These are phyloP conservation scores for Aspergillus fructus DNA, from an alignment of 2,329 filamentous ascomycete genomes.

Conservation along the genomic window DNA sequence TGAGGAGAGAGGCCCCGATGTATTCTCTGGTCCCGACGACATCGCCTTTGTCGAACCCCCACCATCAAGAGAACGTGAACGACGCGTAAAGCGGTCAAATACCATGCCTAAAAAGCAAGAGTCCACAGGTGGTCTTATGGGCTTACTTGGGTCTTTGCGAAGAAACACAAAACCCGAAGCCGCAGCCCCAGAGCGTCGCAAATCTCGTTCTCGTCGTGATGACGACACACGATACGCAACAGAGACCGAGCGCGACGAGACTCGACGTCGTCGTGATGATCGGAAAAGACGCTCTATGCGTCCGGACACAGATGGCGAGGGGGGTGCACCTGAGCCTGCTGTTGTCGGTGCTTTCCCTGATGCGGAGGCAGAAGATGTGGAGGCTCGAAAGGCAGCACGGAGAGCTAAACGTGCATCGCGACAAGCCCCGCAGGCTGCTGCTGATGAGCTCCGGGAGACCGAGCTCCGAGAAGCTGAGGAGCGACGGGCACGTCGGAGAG, in stretches of 20 bases:
- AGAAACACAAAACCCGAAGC: constrained; percentile 34
- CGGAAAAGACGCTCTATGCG: constrained; percentile 40
- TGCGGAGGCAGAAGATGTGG: constrained; percentile 53
- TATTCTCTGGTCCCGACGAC: constrained; percentile 51
- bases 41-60: constrained; percentile 52
- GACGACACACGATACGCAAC: constrained; percentile 33
- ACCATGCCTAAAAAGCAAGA: constrained; percentile 63
- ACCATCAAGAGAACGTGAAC: constrained; percentile 28
- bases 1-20: constrained; percentile 45
- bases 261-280: constrained; percentile 36
- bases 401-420: constrained; percentile 51
- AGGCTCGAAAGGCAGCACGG: constrained; percentile 64
- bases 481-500: constrained; percentile 49
- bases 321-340: constrained; percentile 44
- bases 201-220: constrained; percentile 38
- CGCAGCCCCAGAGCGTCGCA: constrained; percentile 37
- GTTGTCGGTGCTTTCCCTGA: constrained; percentile 32
- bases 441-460: constrained; percentile 33
- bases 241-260: constrained; percentile 38
- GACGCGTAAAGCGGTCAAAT: constrained; percentile 60
- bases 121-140: constrained; percentile 55
- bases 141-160: constrained; percentile 58
- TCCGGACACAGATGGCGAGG: constrained; percentile 53
- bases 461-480: constrained; percentile 38
- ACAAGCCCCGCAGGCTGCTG: constrained; percentile 26